Evolutionary conservation across 495 filamentous ascomycete species (phyloP), one percentile per base, ranked within the genome.

Genomic region (Staphylotrichum tortipilum): DNA sequence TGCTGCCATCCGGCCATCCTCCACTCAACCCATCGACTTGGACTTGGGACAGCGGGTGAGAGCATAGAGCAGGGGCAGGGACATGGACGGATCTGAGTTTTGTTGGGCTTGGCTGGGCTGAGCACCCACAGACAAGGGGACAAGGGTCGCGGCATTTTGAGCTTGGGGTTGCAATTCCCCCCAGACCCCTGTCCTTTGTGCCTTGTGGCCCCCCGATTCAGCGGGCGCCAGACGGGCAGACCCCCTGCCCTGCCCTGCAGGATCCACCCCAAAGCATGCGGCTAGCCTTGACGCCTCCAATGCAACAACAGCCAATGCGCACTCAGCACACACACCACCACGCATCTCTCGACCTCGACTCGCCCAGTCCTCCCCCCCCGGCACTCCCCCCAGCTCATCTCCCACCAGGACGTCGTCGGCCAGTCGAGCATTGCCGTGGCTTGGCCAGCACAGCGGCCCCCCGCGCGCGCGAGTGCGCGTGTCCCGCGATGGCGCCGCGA

Each of bases 281-380:
- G 42, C 34, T 21, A 35, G 30, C 35, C 22, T 34, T 17, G 45
- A 49, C 52, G 52, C 52, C 52, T 54, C 35, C 44, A 24, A 47
- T 44, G 50, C 35, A 47, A 14, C 42, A 18, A 34, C n/a, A n/a
- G n/a, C n/a, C n/a, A n/a, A n/a, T n/a, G n/a, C n/a, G n/a, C n/a
- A n/a, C n/a, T n/a, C n/a, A n/a, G n/a, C n/a, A n/a, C n/a, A n/a
- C n/a, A n/a, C n/a, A n/a, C n/a, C n/a, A n/a, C n/a, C n/a, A n/a
- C n/a, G n/a, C n/a, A 38, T n/a, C 23, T 40, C 41, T 28, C 46
- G 41, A 50, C 52, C 26, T 50, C 53, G 41, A 50, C 42, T 50
- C 29, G 47, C 43, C 47, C 4, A 29, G 43, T 4, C 38, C 11
- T 30, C 50, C 21, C 9, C n/a, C n/a, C n/a, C n/a, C n/a, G n/a